Percentiles rank a stretch among this genome's conserved stretches.
These are phyloP conservation scores for Backusella liffmaniae DNA, from an alignment of 192 early-diverging fungal genomes.

Conservation along the genomic window DNA sequence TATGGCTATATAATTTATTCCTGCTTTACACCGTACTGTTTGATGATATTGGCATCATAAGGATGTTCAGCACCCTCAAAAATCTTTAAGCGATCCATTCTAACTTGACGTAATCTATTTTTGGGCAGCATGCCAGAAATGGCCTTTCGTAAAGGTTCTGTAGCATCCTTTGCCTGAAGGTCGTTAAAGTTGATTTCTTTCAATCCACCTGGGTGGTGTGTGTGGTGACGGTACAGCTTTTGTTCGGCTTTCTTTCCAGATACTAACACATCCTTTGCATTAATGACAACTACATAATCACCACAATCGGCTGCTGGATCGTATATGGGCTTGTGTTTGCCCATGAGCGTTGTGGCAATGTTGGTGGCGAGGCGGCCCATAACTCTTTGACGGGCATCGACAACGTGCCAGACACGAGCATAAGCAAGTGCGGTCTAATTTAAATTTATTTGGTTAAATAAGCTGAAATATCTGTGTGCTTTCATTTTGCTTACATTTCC, in stretches of 20 bases:
- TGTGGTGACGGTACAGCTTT: constrained; percentile 88
- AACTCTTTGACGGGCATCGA: constrained; percentile 82
- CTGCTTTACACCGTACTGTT: constrained; percentile 56
- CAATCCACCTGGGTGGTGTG: constrained; percentile 82
- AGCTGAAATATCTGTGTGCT: background rate
- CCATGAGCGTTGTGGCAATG: constrained; percentile 88
- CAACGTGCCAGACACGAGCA: constrained; percentile 89
- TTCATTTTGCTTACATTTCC: constrained; percentile 44
- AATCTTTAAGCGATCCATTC: constrained; percentile 73
- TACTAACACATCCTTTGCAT: constrained; percentile 76
- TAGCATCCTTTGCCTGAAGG: constrained; percentile 75
- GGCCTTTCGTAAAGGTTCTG: constrained; percentile 83
- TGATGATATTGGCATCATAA: constrained; percentile 81
- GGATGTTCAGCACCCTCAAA: constrained; percentile 88
- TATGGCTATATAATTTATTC: background rate
- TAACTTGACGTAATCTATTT: constrained; percentile 78
- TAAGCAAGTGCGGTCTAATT: constrained; percentile 76
- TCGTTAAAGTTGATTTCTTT: constrained; percentile 75
- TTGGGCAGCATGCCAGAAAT: constrained; percentile 95
- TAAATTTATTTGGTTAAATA: background rate
- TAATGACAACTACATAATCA: constrained; percentile 96
- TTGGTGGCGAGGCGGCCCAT: constrained; percentile 85
- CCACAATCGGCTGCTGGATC: constrained; percentile 92
- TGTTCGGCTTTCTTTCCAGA: constrained; percentile 83
- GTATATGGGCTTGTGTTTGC: constrained; percentile 95